Evolutionary conservation across 2,329 filamentous ascomycete species (phyloP).

Genomic region (Penicillium palitans): DNA sequence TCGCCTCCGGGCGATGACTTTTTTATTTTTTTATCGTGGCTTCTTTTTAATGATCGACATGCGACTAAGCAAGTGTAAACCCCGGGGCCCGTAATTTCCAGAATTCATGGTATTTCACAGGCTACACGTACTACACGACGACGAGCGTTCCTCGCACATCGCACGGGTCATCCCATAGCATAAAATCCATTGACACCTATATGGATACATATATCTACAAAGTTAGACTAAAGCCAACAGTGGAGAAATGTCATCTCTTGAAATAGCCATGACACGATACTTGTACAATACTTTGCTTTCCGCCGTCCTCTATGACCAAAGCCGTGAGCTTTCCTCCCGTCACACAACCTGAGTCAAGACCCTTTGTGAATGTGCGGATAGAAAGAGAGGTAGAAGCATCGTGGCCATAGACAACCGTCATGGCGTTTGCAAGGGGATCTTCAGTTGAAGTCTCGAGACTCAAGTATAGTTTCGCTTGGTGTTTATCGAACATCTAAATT

Average conservation of each 20-base stretch:
- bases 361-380: slow-evolving; percentile 70
- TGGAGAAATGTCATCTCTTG: slow-evolving; percentile 12
- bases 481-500: slow-evolving; percentile 52
- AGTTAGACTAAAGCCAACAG: neutral
- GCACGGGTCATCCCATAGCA: no score
- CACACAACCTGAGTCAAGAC: slow-evolving; percentile 81
- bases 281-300: slow-evolving; percentile 44
- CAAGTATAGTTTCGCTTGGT: slow-evolving; percentile 39
- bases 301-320: slow-evolving; percentile 66
- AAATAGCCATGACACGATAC: slow-evolving; percentile 44
- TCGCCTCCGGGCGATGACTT: neutral
- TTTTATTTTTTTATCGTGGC: neutral
- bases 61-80: neutral
- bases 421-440: slow-evolving; percentile 40
- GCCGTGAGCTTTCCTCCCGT: slow-evolving; percentile 74
- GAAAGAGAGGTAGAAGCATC: slow-evolving; percentile 72
- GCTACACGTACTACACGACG: neutral
- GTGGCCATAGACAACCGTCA: slow-evolving; percentile 83
- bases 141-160: neutral
- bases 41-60: neutral
- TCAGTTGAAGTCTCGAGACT: slow-evolving; percentile 19
- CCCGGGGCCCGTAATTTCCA: neutral
- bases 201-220: neutral
- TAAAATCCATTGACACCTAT: neutral
- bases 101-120: neutral